A percentile compares a stretch with the other conserved stretches of the same genome.
Evolutionary conservation across 2,329 filamentous ascomycete species (phyloP).

Genomic region (Phyllosticta capitalensis): DNA sequence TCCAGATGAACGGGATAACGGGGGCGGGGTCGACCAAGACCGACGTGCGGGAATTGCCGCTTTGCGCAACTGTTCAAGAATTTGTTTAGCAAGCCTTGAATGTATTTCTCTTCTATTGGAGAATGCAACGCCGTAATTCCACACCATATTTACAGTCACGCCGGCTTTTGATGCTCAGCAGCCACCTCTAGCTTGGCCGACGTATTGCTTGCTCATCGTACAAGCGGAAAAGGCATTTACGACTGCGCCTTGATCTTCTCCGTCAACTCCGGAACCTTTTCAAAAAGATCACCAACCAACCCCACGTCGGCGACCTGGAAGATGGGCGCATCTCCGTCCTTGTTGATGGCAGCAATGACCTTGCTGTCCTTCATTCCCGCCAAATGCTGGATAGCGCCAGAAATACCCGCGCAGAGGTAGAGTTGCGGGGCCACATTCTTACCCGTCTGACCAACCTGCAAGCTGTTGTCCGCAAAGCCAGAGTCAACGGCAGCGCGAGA

Average conservation of each 20-base stretch:
- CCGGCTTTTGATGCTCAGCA: background rate
- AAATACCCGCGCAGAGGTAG: slow-evolving; percentile 92
- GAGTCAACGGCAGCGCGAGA: slow-evolving; percentile 93
- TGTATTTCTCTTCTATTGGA: background rate
- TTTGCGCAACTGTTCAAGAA: background rate
- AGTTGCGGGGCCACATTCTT: slow-evolving; percentile 97
- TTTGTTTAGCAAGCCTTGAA: background rate
- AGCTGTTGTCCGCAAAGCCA: slow-evolving; percentile 94
- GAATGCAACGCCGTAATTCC: background rate
- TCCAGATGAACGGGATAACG: background rate
- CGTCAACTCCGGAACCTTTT: slow-evolving; percentile 89
- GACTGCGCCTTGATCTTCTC: slow-evolving; percentile 67
- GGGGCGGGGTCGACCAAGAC: background rate
- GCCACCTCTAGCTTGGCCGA: background rate
- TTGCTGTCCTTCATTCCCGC: slow-evolving; percentile 99
- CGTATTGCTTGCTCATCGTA: background rate
- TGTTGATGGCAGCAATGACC: slow-evolving; percentile 98
- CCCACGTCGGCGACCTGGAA: slow-evolving; percentile 98
- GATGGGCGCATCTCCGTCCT: slow-evolving; percentile 92
- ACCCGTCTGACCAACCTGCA: slow-evolving; percentile 96
- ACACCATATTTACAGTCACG: background rate
- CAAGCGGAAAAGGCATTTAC: background rate
- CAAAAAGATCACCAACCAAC: slow-evolving; percentile 88
- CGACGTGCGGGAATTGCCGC: background rate
- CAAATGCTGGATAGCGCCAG: slow-evolving; percentile 93